These are phyloP conservation scores for Sporobolomyces pararoseus DNA, from an alignment of 768 basidiomycete species.

Conservation along the genomic window DNA sequence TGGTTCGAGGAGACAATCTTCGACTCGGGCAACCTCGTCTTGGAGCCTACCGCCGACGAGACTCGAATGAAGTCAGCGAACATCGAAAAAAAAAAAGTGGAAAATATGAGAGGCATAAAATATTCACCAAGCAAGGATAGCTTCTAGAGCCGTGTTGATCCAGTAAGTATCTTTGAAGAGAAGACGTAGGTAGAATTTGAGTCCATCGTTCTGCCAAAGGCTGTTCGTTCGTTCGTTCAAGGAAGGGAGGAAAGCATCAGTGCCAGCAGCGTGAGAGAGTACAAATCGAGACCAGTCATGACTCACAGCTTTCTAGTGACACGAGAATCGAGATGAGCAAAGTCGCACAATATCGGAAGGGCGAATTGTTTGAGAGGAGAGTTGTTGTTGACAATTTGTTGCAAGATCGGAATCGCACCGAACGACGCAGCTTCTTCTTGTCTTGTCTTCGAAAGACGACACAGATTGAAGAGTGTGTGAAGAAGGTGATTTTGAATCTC, in stretches of 20 bases:
- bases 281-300: background rate
- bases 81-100: no score
- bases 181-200: conserved; percentile 71
- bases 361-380: conserved; percentile 97
- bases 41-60: conserved; percentile 82
- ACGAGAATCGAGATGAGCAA: conserved; percentile 68
- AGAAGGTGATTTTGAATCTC: conserved; percentile 97
- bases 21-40: conserved; percentile 90
- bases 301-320: conserved; percentile 69
- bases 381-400: conserved; percentile 77
- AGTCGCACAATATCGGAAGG: conserved; percentile 90
- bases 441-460: conserved; percentile 84
- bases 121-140: conserved; percentile 78
- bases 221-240: background rate
- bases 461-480: conserved; percentile 95
- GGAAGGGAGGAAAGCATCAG: background rate
- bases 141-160: conserved; percentile 85
- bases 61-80: background rate
- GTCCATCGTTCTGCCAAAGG: conserved; percentile 84
- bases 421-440: conserved; percentile 97
- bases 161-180: conserved; percentile 76
- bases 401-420: conserved; percentile 86
- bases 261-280: background rate
- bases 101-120: background rate
- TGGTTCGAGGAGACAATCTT: conserved; percentile 73